These are phyloP conservation scores for Zygosaccharomyces lentus DNA, from an alignment of 805 yeast genomes.

Conservation along the genomic window DNA sequence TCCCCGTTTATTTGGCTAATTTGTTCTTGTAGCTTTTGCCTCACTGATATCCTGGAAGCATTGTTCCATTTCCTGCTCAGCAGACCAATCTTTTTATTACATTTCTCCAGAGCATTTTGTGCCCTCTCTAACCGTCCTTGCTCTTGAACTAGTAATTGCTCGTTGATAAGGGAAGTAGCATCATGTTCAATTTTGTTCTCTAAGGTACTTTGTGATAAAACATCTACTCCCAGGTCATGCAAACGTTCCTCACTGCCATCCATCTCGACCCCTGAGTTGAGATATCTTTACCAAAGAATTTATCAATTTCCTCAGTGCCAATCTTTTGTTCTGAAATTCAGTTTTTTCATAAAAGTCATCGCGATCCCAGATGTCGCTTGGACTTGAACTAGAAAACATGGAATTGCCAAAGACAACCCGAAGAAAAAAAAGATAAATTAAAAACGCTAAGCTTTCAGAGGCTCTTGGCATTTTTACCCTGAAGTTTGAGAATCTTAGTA, in stretches of 20 bases:
- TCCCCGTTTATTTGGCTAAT: conserved; percentile 45
- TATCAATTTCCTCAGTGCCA: neutral
- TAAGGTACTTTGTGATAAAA: conserved; percentile 76
- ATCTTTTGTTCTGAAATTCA: neutral
- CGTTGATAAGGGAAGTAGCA: conserved; percentile 59
- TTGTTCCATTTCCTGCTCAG: conserved; percentile 47
- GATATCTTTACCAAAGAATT: neutral
- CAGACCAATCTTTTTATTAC: conserved; percentile 40
- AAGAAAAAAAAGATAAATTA: neutral
- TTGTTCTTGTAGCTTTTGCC: conserved; percentile 51
- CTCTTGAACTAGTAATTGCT: conserved; percentile 70
- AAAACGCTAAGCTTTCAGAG: neutral
- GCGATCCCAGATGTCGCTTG: too few species aligned
- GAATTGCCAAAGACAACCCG: neutral
- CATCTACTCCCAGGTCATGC: conserved; percentile 45
- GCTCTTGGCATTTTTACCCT: neutral
- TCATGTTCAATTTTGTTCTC: conserved; percentile 66
- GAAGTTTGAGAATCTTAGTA: neutral
- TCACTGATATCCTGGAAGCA: conserved; percentile 63
- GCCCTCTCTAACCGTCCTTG: conserved; percentile 70
- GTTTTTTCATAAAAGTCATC: neutral
- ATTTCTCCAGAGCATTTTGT: conserved; percentile 42
- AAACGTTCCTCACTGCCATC: conserved; percentile 6
- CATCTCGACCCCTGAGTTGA: conserved; percentile 1
- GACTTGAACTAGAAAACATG: too few species aligned